Conservation (phyloP, 2,329 filamentous ascomycete genomes). For the Cytospora piceicola region DNA sequence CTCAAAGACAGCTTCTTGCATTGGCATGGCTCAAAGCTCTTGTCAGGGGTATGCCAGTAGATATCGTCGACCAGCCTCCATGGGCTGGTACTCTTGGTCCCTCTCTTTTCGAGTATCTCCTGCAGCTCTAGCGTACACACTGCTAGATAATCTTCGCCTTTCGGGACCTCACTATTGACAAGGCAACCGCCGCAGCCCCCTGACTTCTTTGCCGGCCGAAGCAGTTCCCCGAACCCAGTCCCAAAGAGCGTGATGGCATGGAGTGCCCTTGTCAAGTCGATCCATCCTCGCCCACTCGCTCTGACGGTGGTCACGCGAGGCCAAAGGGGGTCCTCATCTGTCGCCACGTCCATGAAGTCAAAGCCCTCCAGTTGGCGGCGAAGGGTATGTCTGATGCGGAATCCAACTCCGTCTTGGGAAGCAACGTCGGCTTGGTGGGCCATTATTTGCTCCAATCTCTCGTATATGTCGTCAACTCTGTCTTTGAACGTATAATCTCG, state of each 20-base stretch:
- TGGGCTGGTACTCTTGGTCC: slow-evolving; percentile 14
- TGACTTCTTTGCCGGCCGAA: slow-evolving; percentile 5
- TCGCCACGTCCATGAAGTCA: slow-evolving; percentile 37
- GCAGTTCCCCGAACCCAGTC: slow-evolving; percentile 33
- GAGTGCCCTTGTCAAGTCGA: slow-evolving; percentile 39
- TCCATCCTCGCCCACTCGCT: slow-evolving; percentile 36
- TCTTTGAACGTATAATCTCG: slow-evolving; percentile 34
- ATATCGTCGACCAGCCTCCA: slow-evolving; percentile 29
- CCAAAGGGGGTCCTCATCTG: slow-evolving; percentile 33
- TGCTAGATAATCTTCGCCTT: slow-evolving; percentile 25
- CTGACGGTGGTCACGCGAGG: slow-evolving; percentile 32
- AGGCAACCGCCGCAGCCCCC: slow-evolving; percentile 1
- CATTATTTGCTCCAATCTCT: slow-evolving; percentile 38
- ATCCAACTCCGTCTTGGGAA: slow-evolving; percentile 27
- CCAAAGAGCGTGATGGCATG: slow-evolving; percentile 35
- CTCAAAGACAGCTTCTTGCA: neutral
- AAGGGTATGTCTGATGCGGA: slow-evolving; percentile 23
- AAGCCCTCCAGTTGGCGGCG: slow-evolving; percentile 38
- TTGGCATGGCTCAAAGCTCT: slow-evolving; percentile 29
- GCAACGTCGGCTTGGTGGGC: slow-evolving; percentile 32
- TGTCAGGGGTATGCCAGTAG: slow-evolving; percentile 30
- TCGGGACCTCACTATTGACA: slow-evolving; percentile 7
- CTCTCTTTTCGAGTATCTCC: slow-evolving; percentile 26
- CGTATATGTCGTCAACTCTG: slow-evolving; percentile 35
- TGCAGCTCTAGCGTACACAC: slow-evolving; percentile 25